Evolutionary conservation across 2,329 filamentous ascomycete genomes (phyloP).

Genomic region (Pleomassaria siparia): DNA sequence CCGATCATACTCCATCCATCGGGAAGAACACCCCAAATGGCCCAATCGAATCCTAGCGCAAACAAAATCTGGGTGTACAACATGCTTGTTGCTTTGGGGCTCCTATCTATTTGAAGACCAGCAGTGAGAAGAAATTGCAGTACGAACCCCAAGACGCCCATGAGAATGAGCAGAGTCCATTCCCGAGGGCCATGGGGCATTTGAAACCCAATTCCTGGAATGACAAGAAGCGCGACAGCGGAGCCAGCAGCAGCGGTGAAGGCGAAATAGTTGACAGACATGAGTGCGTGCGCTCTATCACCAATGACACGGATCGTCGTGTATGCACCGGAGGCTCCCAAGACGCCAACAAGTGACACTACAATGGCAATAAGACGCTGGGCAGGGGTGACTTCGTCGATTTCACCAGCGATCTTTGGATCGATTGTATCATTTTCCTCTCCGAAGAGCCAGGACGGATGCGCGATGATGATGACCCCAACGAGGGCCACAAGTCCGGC

Average conservation of each 20-base stretch:
- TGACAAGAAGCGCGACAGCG: slow-evolving; percentile 54
- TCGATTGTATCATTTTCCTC: slow-evolving; percentile 13
- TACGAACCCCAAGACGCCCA: slow-evolving; percentile 71
- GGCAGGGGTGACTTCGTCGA: slow-evolving; percentile 51
- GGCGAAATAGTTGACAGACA: slow-evolving; percentile 80
- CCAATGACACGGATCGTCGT: slow-evolving; percentile 77
- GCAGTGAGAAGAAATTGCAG: slow-evolving; percentile 81
- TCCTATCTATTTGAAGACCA: slow-evolving; percentile 68
- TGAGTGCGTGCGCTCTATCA: slow-evolving; percentile 71
- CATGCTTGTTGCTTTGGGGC: slow-evolving; percentile 61
- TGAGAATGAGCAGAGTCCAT: slow-evolving; percentile 65
- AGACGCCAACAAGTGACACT: slow-evolving; percentile 70
- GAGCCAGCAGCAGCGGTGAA: slow-evolving; percentile 66
- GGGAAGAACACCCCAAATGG: slow-evolving; percentile 48
- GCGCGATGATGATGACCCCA: slow-evolving; percentile 78
- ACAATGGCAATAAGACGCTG: slow-evolving; percentile 70
- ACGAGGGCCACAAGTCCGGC: slow-evolving; percentile 70
- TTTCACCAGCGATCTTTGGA: slow-evolving; percentile 21
- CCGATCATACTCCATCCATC: slow-evolving; percentile 13
- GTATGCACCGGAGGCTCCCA: slow-evolving; percentile 70
- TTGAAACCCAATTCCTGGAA: slow-evolving; percentile 57
- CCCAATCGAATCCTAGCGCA: slow-evolving; percentile 61
- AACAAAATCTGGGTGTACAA: slow-evolving; percentile 68
- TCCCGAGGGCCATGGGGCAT: slow-evolving; percentile 55
- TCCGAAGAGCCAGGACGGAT: slow-evolving; percentile 59